Percentiles rank a stretch among this genome's conserved stretches.
These are phyloP conservation scores for Endothia cerciana DNA, from an alignment of 2,329 filamentous ascomycete genomes.

Conservation along the genomic window DNA sequence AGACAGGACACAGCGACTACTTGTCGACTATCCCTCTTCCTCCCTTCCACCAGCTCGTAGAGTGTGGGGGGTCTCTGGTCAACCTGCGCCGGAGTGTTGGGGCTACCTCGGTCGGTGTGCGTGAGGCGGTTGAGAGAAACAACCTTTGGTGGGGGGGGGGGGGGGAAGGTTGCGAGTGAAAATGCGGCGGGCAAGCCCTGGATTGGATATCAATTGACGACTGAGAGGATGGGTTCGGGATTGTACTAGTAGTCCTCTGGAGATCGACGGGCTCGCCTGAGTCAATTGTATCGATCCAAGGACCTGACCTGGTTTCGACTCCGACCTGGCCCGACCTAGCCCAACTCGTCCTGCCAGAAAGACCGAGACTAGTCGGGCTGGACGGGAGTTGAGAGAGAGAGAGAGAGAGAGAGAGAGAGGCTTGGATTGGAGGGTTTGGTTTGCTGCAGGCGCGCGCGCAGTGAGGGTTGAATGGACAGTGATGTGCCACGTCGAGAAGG, in stretches of 20 bases:
- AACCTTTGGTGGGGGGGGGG: no score
- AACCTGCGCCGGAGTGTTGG: neutral
- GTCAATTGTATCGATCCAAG: neutral
- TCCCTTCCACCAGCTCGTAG: slow-evolving; percentile 10
- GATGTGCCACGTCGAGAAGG: slow-evolving; percentile 17
- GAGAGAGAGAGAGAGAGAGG: neutral
- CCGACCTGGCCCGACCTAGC: neutral
- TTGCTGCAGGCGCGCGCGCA: slow-evolving; percentile 3
- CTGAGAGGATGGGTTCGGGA: neutral
- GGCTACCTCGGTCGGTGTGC: neutral
- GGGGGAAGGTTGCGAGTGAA: neutral
- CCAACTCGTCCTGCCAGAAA: neutral
- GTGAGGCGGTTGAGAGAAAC: no score
- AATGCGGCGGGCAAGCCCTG: neutral
- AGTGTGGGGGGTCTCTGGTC: slow-evolving; percentile 1
- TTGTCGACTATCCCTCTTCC: neutral
- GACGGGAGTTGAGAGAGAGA: neutral
- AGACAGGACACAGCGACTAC: neutral
- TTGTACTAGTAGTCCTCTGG: neutral
- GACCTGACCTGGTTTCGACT: neutral
- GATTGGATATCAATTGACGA: neutral
- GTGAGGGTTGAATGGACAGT: slow-evolving; percentile 5
- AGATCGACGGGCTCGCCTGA: neutral
- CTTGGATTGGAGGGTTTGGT: slow-evolving; percentile 1
- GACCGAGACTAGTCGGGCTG: neutral